Evolutionary conservation across 2,329 filamentous ascomycete species (phyloP).

Genomic region (Amphichorda felina): DNA sequence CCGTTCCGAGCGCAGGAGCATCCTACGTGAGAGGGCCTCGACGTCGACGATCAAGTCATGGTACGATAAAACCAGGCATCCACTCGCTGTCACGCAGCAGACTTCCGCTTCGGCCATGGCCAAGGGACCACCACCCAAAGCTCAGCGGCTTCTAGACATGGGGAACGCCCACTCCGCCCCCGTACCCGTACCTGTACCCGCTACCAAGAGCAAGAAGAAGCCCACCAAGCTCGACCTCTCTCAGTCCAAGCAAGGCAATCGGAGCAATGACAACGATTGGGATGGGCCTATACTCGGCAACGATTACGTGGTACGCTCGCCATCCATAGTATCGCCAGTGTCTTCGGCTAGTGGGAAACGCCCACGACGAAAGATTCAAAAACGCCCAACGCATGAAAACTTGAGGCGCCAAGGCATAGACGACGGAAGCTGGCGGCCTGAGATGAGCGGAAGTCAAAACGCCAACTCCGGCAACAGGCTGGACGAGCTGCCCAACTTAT

Average conservation of each 20-base stretch:
- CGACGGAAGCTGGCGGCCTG: neutral
- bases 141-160: slow-evolving; percentile 32
- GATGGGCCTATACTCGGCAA: slow-evolving; percentile 19
- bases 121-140: slow-evolving; percentile 38
- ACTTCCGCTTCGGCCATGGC: slow-evolving; percentile 47
- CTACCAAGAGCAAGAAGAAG: slow-evolving; percentile 24
- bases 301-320: slow-evolving; percentile 26
- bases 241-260: slow-evolving; percentile 23
- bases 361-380: slow-evolving; percentile 15
- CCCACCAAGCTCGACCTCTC: slow-evolving; percentile 38
- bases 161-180: slow-evolving; percentile 14
- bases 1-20: slow-evolving; percentile 27
- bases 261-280: slow-evolving; percentile 16
- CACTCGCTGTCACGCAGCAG: slow-evolving; percentile 45
- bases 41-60: slow-evolving; percentile 43
- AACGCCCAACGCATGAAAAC: slow-evolving; percentile 23
- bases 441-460: neutral
- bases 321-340: slow-evolving; percentile 27
- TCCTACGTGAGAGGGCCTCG: slow-evolving; percentile 34
- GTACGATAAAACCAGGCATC: slow-evolving; percentile 44
- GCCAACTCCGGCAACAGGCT: slow-evolving; percentile 9
- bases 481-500: slow-evolving; percentile 35
- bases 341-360: slow-evolving; percentile 14
- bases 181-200: too few species aligned
- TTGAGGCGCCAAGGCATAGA: slow-evolving; percentile 7